phyloP scores from a whole-genome alignment of 2,329 filamentous ascomycete genomes.

The Periconia sp. region DNA sequence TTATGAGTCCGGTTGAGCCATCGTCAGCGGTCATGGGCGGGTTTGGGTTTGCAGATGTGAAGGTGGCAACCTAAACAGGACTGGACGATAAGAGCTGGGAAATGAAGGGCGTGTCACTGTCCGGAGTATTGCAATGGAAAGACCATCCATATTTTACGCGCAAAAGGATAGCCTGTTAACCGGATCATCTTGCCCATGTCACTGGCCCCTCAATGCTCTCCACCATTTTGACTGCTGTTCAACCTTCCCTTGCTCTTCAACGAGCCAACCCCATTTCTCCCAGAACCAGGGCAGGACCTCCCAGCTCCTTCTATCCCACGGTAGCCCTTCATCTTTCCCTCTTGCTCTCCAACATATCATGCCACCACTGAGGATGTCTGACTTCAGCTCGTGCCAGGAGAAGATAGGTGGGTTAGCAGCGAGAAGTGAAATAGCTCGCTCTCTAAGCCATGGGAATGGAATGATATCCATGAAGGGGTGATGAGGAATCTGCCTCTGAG shows the following conservation, averaged over 20 bases:
- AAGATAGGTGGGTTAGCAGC: constrained; percentile 9
- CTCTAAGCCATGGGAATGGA: constrained; percentile 20
- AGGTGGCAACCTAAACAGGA: background rate
- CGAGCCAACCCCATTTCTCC: constrained; percentile 19
- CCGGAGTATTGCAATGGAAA: no score
- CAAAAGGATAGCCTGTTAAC: no score
- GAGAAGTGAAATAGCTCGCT: constrained; percentile 13
- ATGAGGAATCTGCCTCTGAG: constrained; percentile 14
- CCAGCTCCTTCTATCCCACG: constrained; percentile 22
- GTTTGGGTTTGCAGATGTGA: constrained; percentile 6
- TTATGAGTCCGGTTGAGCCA: constrained; percentile 13
- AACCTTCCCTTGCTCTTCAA: constrained; percentile 19
- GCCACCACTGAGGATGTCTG: constrained; percentile 17
- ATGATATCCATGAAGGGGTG: constrained; percentile 20
- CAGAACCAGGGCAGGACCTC: constrained; percentile 19
- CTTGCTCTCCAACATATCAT: constrained; percentile 17
- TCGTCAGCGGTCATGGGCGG: constrained; percentile 3
- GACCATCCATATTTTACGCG: no score
- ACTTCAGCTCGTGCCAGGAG: constrained; percentile 14
- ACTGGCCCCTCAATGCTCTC: constrained; percentile 10
- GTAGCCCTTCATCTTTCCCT: constrained; percentile 8
- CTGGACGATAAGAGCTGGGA: no score
- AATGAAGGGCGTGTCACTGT: no score
- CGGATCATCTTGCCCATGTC: no score
- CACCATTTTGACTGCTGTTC: constrained; percentile 22